Evolutionary conservation across 352 stramenopile species (phyloP), one percentile per base, ranked within the genome.

Genomic region (Phytophthora idaei): DNA sequence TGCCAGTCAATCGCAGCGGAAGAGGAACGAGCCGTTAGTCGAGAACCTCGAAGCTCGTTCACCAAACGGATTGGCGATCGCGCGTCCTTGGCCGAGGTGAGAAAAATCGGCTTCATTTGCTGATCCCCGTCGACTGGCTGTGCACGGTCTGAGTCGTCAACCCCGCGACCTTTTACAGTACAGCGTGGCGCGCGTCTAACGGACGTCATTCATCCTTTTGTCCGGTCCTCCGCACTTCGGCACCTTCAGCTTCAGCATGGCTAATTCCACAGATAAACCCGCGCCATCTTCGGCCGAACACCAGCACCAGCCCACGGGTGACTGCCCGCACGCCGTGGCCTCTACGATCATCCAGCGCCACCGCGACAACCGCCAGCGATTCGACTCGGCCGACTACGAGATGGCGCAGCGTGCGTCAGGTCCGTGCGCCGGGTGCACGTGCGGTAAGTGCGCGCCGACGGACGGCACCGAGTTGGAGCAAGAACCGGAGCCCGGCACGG

Each of bases 361-460:
- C 49, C 48, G 56, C 9, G 65, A 74, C 42, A 69, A 85, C 42
- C 83, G 83, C 41, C 81, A 92, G 69, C 84, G 84, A 31, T 92
- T 92, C 57, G 84, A 92, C 60, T 92, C 84, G 54, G 84, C 84
- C 7, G 84, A 92, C 58, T 89, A 85, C 58, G 80, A 73, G 31
- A 83, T 92, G 67, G 64, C 61, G 2, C 59, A 74, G 54, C 68
- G 67, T 17, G 61, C 70, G n/a, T 60, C 74, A 9, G 67, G 60
- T 9, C 14, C 46, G 17, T 72, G 61, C 34, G 44, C 50, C n/a
- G 69, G 67, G 37, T 81, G 68, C 57, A 71, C 64, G 4, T 73
- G 58, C 49, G 57, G 46, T 36, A 55, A 64, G 45, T 68, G 68
- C 53, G 47, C 59, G 36, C 53, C 63, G 37, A 52, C 61, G 45